Base-by-base conservation (phyloP, 768 basidiomycete species). In the Psilocybe sp. region DNA sequence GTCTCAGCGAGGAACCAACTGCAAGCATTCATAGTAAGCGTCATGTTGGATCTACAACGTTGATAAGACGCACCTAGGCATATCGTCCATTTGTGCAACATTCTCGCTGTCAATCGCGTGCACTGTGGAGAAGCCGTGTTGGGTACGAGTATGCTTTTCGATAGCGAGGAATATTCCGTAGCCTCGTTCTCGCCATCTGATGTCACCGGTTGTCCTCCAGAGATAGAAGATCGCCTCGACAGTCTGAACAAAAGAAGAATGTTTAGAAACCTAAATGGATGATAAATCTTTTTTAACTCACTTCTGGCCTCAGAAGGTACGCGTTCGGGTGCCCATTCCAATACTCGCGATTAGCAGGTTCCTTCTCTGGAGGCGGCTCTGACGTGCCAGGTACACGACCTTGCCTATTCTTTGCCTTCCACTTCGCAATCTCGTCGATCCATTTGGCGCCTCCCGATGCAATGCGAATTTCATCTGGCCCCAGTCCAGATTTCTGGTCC, bases 301-400 rank as follows among this genome's bases (percentile, higher is more conserved):
- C 87, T 77, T 89, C 87, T 0, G 88, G 88, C 11, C 89, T 68
- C 44, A 88, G 57, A 35, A 83, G 60, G 64, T 87, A 87, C 9
- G 51, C 67, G n/a, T 59, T 53, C 32, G 53, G 53, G 47, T 57
- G 60, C 2, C 40, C 41, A 35, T 58, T 61, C 15, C 40, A 38
- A 64, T 89, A 91, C 49, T 90, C 88, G 48, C 78, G 72, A 32
- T 62, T 62, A 47, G 53, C 54, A 51, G 41, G 47, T 35, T 60
- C 60, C 44, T 47, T 60, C 56, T 60, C 61, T 16, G 45, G 57
- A 16, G 49, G 62, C 14, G 54, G 58, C 44, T 77, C 76, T 7
- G 57, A 68, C 16, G 78, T 60, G 9, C 82, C 84, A 3, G 81
- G 82, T 10, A 78, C 49, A 0, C 66, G 67, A 12, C 66, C 69